A percentile compares a stretch with the other conserved stretches of the same genome.
phyloP scores from a whole-genome alignment of 1,139 yeast genomes.

The Suhomyces choctaworum region DNA sequence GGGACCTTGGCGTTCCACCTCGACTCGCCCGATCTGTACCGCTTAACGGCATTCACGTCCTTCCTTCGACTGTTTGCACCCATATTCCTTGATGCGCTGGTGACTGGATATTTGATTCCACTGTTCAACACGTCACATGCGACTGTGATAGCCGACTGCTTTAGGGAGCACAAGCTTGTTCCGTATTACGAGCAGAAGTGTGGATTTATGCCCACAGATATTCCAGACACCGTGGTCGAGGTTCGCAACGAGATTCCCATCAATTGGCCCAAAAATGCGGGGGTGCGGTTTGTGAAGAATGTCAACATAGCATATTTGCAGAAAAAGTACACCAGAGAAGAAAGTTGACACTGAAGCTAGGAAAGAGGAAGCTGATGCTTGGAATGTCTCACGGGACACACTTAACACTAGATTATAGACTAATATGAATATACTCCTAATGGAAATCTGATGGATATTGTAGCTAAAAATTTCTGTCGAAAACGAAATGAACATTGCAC shows the following conservation, averaged over 20 bases:
- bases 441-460: too few relatives aligned
- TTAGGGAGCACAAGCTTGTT: slow-evolving; percentile 3
- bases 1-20: slow-evolving; percentile 44
- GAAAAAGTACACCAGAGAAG: too few relatives aligned
- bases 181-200: slow-evolving; percentile 2
- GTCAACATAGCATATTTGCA: neutral
- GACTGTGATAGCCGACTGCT: neutral
- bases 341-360: too few relatives aligned
- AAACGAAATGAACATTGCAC: too few relatives aligned
- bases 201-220: slow-evolving; percentile 1
- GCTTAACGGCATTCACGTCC: slow-evolving; percentile 4
- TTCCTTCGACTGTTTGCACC: slow-evolving; percentile 2
- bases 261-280: neutral
- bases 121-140: neutral
- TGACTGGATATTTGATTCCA: neutral
- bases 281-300: neutral
- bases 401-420: too few relatives aligned
- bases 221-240: slow-evolving; percentile 1
- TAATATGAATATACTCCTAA: too few relatives aligned
- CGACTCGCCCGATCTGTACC: neutral
- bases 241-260: neutral
- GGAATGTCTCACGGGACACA: too few relatives aligned
- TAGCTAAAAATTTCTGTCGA: too few relatives aligned
- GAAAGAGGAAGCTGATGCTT: too few relatives aligned
- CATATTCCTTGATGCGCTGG: slow-evolving; percentile 1